phyloP scores from a whole-genome alignment of 2,329 filamentous ascomycete species.

The Aureobasidium namibiae region DNA sequence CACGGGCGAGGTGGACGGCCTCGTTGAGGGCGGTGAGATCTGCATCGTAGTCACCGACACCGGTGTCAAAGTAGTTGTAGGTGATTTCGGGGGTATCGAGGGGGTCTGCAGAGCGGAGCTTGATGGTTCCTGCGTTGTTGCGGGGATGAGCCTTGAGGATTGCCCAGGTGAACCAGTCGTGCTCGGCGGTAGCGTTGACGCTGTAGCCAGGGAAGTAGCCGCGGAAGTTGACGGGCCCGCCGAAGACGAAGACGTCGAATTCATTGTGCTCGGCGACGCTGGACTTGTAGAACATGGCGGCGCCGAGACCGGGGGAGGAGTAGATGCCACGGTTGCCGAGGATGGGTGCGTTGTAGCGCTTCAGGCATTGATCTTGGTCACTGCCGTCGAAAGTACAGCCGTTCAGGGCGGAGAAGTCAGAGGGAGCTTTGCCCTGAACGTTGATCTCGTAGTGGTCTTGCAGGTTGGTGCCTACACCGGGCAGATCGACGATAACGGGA shows the following conservation, averaged over 20 bases:
- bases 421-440: conserved; percentile 38
- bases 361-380: conserved; percentile 31
- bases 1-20: conserved; percentile 45
- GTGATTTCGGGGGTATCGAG: conserved; percentile 55
- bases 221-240: conserved; percentile 47
- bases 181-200: conserved; percentile 34
- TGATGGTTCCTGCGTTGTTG: conserved; percentile 54
- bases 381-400: conserved; percentile 38
- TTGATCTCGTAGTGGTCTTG: conserved; percentile 53
- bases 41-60: conserved; percentile 29
- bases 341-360: not conserved
- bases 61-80: conserved; percentile 52
- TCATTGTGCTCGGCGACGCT: conserved; percentile 29
- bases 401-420: conserved; percentile 22
- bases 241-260: conserved; percentile 46
- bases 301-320: conserved; percentile 45
- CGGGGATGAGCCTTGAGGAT: conserved; percentile 56
- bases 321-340: conserved; percentile 29
- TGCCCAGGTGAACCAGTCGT: conserved; percentile 40
- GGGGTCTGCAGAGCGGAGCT: conserved; percentile 54
- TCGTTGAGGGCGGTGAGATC: conserved; percentile 48
- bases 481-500: conserved; percentile 45
- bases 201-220: conserved; percentile 50
- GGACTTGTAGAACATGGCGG: conserved; percentile 36
- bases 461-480: conserved; percentile 57